A percentile compares a stretch with the other conserved stretches of the same genome.
Evolutionary conservation across 2,329 filamentous ascomycete species (phyloP).

Genomic region (Coleophoma eucalyptorum): DNA sequence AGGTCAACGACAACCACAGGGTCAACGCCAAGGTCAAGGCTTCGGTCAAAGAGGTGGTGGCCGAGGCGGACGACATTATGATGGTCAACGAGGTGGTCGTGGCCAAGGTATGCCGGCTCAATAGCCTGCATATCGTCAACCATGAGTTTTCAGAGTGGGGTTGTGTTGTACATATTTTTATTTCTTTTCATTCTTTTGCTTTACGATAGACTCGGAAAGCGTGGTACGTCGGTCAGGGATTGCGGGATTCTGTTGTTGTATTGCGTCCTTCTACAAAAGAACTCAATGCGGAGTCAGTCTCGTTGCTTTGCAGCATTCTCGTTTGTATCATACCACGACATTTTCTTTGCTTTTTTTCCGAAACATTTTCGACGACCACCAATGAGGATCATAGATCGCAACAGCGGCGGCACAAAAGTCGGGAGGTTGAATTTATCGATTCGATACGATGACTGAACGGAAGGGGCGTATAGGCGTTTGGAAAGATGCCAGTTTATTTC

Average conservation of each 20-base stretch:
- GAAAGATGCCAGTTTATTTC: conserved; percentile 19
- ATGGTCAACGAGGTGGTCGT: conserved; percentile 26
- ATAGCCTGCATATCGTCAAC: conserved; percentile 14
- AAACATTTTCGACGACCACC: conserved; percentile 12
- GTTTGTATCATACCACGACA: conserved; percentile 29
- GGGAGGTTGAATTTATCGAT: conserved; percentile 18
- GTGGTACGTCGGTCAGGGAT: conserved; percentile 9
- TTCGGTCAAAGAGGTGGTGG: conserved; percentile 22
- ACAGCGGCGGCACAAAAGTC: conserved; percentile 26
- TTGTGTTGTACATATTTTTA: conserved; percentile 28
- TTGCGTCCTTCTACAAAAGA: conserved; percentile 8
- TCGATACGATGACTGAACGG: conserved; percentile 26
- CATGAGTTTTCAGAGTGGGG: conserved; percentile 5
- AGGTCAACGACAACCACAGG: conserved; percentile 22
- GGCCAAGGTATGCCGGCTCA: conserved; percentile 22
- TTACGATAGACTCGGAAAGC: conserved; percentile 23
- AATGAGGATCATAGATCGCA: conserved; percentile 21
- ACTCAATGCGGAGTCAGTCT: conserved; percentile 14
- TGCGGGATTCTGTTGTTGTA: conserved; percentile 15
- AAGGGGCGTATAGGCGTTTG: conserved; percentile 17
- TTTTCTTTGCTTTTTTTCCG: conserved; percentile 17
- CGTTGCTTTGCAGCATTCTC: conserved; percentile 15
- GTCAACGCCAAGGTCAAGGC: conserved; percentile 21
- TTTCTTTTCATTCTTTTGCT: conserved; percentile 15
- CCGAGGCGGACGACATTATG: conserved; percentile 20